Evolutionary conservation across 176 grass and related monocot species (phyloP).

Genomic region (Pontederia crassipes): DNA sequence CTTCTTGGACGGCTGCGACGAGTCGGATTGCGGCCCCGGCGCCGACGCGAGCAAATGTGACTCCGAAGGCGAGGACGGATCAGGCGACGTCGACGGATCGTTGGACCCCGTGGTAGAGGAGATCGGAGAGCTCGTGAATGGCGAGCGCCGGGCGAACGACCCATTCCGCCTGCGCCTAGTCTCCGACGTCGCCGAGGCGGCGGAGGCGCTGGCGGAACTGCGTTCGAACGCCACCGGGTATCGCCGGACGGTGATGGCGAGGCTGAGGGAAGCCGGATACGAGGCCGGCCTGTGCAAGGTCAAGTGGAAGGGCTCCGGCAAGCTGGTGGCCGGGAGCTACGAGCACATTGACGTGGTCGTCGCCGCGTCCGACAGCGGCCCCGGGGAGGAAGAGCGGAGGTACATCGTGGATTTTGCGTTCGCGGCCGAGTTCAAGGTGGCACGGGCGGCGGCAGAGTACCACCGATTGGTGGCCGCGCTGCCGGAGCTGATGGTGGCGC

Average conservation of each 20-base stretch:
- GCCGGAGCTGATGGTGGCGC: constrained; percentile 32
- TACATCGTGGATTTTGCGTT: constrained; percentile 91
- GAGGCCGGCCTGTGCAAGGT: constrained; percentile 38
- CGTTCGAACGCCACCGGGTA: constrained; percentile 9
- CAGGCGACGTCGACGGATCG: too few species aligned
- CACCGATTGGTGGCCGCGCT: constrained; percentile 33
- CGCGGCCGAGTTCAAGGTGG: constrained; percentile 55
- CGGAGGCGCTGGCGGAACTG: constrained; percentile 12
- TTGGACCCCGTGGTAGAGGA: constrained; percentile 11
- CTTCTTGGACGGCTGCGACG: constrained; percentile 17
- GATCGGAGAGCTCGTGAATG: constrained; percentile 20
- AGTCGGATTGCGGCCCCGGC: background rate
- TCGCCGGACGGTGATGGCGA: constrained; percentile 24
- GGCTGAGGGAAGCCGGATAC: constrained; percentile 25
- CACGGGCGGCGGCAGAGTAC: constrained; percentile 61
- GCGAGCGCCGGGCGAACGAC: background rate
- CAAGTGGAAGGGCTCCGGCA: constrained; percentile 24
- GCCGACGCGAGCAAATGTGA: background rate
- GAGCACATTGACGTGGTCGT: constrained; percentile 36
- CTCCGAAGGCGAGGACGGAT: background rate
- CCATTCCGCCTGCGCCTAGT: constrained; percentile 5
- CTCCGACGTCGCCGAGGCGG: constrained; percentile 9
- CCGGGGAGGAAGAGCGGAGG: constrained; percentile 13
- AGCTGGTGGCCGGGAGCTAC: constrained; percentile 26
- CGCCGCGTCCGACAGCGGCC: background rate